These are phyloP conservation scores for Draba incana DNA, from an alignment of 345 rosid genomes.

Conservation along the genomic window DNA sequence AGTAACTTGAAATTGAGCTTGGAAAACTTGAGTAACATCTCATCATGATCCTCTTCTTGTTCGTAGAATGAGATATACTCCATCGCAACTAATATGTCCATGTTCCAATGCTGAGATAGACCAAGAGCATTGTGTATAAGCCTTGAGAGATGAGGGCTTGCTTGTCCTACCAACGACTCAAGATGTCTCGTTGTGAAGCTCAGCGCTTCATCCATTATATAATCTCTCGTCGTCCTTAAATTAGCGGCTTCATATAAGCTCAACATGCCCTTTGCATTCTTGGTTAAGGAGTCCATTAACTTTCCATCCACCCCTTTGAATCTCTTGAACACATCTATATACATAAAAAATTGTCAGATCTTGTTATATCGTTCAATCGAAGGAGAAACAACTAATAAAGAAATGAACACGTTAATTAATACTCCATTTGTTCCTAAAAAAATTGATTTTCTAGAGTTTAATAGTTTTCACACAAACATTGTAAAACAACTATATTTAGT, in stretches of 20 bases:
- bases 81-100: conserved; percentile 8
- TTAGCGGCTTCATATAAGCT: conserved; percentile 49
- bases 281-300: conserved; percentile 14
- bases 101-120: conserved; percentile 21
- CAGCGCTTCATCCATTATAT: conserved; percentile 44
- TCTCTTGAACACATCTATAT: conserved; percentile 41
- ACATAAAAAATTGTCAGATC: neutral
- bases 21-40: conserved; percentile 24
- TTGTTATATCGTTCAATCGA: neutral
- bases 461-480: no score
- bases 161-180: neutral
- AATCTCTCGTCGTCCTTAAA: conserved; percentile 36
- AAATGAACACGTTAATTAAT: neutral
- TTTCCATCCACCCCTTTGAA: conserved; percentile 37
- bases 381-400: neutral
- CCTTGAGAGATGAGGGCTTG: conserved; percentile 2
- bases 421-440: no score
- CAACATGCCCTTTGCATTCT: conserved; percentile 43
- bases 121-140: conserved; percentile 4
- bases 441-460: no score
- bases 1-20: conserved; percentile 27
- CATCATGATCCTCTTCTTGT: conserved; percentile 4
- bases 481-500: no score
- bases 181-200: conserved; percentile 10
- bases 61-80: conserved; percentile 13